These are phyloP conservation scores for Elasticomyces elasticus DNA, from an alignment of 495 filamentous ascomycete genomes.

Conservation along the genomic window DNA sequence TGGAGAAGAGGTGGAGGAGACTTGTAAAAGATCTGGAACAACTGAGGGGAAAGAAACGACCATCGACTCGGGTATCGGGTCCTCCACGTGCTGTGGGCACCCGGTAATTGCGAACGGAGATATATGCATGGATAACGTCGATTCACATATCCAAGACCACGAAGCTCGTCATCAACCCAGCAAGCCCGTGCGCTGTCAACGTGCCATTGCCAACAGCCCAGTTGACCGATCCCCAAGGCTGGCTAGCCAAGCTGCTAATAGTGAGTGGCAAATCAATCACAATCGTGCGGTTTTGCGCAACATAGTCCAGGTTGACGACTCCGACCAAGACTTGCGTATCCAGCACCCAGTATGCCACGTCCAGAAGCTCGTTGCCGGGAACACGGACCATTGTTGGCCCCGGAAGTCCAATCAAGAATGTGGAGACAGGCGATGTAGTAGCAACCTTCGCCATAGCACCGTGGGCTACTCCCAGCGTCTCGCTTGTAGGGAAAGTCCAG, in stretches of 20 bases:
- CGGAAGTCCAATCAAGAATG: constrained; percentile 34
- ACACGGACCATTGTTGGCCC: background rate
- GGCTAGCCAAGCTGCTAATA: background rate
- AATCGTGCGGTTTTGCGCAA: background rate
- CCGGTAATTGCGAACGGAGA: background rate
- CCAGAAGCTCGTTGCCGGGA: background rate
- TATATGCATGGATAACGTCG: too few species aligned
- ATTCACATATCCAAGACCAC: constrained; percentile 6
- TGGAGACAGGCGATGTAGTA: constrained; percentile 29
- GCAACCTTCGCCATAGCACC: constrained; percentile 39
- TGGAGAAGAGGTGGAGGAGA: background rate
- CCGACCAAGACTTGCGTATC: constrained; percentile 8
- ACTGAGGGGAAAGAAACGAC: too few species aligned
- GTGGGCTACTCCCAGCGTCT: constrained; percentile 35
- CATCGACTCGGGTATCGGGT: background rate
- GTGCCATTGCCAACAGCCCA: constrained; percentile 6
- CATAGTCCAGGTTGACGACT: constrained; percentile 13
- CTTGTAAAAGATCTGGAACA: too few species aligned
- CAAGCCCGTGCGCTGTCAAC: constrained; percentile 5
- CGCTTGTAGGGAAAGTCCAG: constrained; percentile 46
- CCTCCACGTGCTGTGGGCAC: background rate
- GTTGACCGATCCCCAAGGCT: constrained; percentile 10
- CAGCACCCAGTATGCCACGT: constrained; percentile 12
- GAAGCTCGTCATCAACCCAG: constrained; percentile 7
- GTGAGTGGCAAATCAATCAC: constrained; percentile 3